A percentile compares a stretch with the other conserved stretches of the same genome.
phyloP scores from a whole-genome alignment of 768 basidiomycete genomes.

The Xerocomus potaroensis region DNA sequence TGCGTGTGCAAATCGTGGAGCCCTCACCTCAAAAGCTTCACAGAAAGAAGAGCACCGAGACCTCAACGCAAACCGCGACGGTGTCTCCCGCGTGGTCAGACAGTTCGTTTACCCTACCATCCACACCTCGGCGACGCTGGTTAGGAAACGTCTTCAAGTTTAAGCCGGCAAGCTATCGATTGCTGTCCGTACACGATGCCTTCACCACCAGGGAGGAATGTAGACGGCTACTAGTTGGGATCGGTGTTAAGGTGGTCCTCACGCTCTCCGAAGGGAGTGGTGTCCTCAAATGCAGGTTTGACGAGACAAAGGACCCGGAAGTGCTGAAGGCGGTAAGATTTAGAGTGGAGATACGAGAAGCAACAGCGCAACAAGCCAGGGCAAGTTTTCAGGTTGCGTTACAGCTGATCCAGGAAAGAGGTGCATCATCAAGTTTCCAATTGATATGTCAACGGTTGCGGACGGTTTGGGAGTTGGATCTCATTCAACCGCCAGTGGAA shows the following conservation, averaged over 20 bases:
- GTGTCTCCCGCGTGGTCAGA: conserved; percentile 45
- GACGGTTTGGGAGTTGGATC: conserved; percentile 67
- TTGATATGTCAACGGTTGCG: conserved; percentile 62
- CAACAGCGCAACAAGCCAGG: conserved; percentile 36
- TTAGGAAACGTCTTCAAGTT: conserved; percentile 86
- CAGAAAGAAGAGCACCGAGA: conserved; percentile 19
- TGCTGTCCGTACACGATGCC: conserved; percentile 56
- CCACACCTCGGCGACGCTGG: conserved; percentile 63
- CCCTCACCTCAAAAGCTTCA: conserved; percentile 40
- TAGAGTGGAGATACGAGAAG: conserved; percentile 66
- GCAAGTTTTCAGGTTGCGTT: conserved; percentile 56
- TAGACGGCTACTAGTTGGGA: conserved; percentile 61
- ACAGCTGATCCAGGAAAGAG: conserved; percentile 78
- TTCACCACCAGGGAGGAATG: conserved; percentile 72
- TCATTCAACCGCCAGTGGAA: conserved; percentile 18
- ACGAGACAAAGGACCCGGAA: conserved; percentile 58
- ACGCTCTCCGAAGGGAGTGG: conserved; percentile 61
- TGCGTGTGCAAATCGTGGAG: conserved; percentile 52
- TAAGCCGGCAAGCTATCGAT: conserved; percentile 56
- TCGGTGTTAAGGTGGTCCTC: conserved; percentile 66
- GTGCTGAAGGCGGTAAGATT: conserved; percentile 73
- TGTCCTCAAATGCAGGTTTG: conserved; percentile 71
- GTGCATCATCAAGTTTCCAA: conserved; percentile 79
- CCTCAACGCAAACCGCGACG: conserved; percentile 13
- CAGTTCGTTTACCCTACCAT: conserved; percentile 41